phyloP scores from a whole-genome alignment of 495 filamentous ascomycete genomes.

The Penicillium roqueforti region DNA sequence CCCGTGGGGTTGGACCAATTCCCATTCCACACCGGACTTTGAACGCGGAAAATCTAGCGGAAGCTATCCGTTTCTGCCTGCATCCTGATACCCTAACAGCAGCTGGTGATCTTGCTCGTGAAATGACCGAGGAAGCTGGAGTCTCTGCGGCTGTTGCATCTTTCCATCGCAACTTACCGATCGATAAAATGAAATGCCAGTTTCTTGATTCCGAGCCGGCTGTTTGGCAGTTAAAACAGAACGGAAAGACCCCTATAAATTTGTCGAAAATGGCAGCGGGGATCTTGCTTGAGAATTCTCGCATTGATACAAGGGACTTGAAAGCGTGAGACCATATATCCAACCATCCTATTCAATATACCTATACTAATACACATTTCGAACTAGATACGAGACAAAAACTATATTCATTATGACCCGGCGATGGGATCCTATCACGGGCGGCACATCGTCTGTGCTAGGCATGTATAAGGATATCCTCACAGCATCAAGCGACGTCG shows the following conservation, averaged over 20 bases:
- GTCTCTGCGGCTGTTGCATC: conserved; percentile 64
- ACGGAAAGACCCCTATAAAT: not conserved
- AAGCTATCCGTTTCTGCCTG: conserved; percentile 62
- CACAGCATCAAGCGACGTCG: conserved; percentile 28
- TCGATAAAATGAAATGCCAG: conserved; percentile 63
- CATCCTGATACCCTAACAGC: conserved; percentile 51
- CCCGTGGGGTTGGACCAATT: conserved; percentile 56
- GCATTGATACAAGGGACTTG: not conserved
- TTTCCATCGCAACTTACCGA: conserved; percentile 60
- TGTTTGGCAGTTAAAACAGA: conserved; percentile 57
- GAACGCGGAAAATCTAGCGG: conserved; percentile 47
- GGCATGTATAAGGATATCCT: conserved; percentile 25
- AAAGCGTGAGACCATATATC: not conserved
- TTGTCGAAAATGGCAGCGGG: conserved; percentile 6
- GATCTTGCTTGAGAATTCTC: conserved; percentile 4
- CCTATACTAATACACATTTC: not conserved
- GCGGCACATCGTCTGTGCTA: conserved; percentile 39
- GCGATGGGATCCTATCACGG: conserved; percentile 41
- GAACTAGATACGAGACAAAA: conserved; percentile 24
- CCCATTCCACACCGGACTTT: conserved; percentile 59
- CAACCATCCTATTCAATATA: not conserved
- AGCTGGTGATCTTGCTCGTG: conserved; percentile 53
- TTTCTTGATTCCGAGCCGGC: conserved; percentile 62
- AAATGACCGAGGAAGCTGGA: conserved; percentile 65
- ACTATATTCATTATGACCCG: conserved; percentile 35